Conservation (phyloP, 805 yeast genomes). For the Teunomyces barrocoloradensis region DNA sequence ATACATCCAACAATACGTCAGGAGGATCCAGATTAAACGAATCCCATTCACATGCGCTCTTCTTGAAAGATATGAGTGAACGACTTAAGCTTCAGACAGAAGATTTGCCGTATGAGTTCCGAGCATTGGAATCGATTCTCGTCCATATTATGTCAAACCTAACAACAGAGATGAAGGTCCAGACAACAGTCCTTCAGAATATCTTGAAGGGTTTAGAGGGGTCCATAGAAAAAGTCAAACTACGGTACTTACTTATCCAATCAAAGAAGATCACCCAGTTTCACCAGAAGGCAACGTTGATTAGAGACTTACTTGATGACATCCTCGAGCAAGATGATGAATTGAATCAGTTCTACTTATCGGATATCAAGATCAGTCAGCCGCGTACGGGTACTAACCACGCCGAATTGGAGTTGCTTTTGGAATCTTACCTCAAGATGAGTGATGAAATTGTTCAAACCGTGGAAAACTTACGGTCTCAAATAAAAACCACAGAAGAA, state of each 20-base stretch:
- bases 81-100: slow-evolving; percentile 34
- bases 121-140: slow-evolving; percentile 86
- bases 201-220: slow-evolving; percentile 76
- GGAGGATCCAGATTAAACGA: slow-evolving; percentile 41
- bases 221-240: slow-evolving; percentile 74
- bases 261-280: slow-evolving; percentile 83
- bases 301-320: slow-evolving; percentile 82
- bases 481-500: slow-evolving; percentile 91
- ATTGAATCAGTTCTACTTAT: slow-evolving; percentile 73
- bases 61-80: slow-evolving; percentile 41
- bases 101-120: slow-evolving; percentile 76
- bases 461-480: slow-evolving; percentile 71
- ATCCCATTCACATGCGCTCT: slow-evolving; percentile 42
- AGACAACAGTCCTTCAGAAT: slow-evolving; percentile 69
- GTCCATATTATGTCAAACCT: slow-evolving; percentile 76
- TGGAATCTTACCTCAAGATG: slow-evolving; percentile 88
- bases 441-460: slow-evolving; percentile 94
- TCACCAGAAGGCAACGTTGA: slow-evolving; percentile 76
- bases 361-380: slow-evolving; percentile 50
- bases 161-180: slow-evolving; percentile 84
- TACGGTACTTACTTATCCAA: slow-evolving; percentile 76
- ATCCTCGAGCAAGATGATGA: slow-evolving; percentile 85
- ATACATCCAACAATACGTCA: slow-evolving; percentile 12
- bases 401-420: slow-evolving; percentile 81
- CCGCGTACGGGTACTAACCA: slow-evolving; percentile 62